A percentile compares a stretch with the other conserved stretches of the same genome.
phyloP scores from a whole-genome alignment of 345 rosid genomes.

The Boechera retrofracta region DNA sequence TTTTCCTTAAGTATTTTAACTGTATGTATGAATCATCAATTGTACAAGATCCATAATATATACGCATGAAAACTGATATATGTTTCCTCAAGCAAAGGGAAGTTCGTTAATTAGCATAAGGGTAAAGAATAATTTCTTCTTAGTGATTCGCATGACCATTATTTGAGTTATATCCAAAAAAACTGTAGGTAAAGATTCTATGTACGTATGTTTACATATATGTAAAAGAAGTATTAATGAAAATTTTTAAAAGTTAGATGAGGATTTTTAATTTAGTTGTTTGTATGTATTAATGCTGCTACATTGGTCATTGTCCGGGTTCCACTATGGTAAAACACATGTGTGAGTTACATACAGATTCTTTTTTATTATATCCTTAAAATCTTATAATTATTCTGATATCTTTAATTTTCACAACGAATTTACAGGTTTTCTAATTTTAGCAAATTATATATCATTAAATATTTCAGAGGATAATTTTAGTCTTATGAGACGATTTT shows the following conservation, averaged over 20 bases:
- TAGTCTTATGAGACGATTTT: no score
- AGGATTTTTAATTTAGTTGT: neutral
- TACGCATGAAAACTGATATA: conserved; percentile 14
- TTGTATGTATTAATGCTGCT: neutral
- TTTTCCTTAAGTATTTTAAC: neutral
- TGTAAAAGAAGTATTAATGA: neutral
- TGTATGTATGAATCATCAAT: neutral
- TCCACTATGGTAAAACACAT: neutral
- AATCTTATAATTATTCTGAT: no score
- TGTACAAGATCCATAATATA: neutral
- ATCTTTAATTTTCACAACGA: no score
- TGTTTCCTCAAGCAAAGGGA: conserved; percentile 40
- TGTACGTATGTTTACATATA: neutral
- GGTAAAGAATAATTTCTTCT: conserved; percentile 40
- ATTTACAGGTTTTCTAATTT: no score
- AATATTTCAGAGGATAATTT: no score
- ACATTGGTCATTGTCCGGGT: neutral
- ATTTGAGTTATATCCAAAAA: conserved; percentile 2
- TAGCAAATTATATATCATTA: no score
- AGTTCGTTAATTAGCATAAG: conserved; percentile 39
- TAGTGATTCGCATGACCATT: conserved; percentile 11
- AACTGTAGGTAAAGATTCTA: neutral
- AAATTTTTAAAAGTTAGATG: neutral
- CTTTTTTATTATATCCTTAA: no score
- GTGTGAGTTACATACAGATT: neutral